Conservation (phyloP, 345 rosid species). For the Dimocarpus longan region DNA sequence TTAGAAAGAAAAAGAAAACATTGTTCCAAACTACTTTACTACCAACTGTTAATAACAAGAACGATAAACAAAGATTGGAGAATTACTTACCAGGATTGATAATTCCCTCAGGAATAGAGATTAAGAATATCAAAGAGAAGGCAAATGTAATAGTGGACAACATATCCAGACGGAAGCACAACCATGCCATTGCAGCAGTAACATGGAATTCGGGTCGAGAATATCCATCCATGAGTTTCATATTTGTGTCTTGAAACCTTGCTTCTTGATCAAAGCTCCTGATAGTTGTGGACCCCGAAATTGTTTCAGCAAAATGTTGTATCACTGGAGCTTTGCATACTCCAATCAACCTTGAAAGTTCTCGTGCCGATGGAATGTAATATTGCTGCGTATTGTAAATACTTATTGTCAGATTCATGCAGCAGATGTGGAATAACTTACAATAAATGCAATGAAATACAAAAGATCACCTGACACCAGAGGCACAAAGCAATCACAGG, state of each 20-base stretch:
- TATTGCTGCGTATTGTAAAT: constrained; percentile 49
- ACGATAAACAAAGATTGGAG: background rate
- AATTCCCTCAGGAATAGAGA: constrained; percentile 60
- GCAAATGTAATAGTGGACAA: constrained; percentile 58
- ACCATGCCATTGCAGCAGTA: constrained; percentile 69
- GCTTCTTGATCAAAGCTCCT: constrained; percentile 73
- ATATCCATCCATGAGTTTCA: constrained; percentile 54
- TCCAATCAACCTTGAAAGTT: constrained; percentile 66
- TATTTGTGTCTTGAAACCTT: constrained; percentile 54
- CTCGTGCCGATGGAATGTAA: constrained; percentile 71
- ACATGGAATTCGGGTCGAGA: constrained; percentile 56
- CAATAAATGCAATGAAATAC: background rate
- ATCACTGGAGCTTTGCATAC: constrained; percentile 72
- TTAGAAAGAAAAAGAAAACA: constrained; percentile 8
- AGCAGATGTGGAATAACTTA: background rate
- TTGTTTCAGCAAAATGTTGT: constrained; percentile 76
- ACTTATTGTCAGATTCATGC: background rate
- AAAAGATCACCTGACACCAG: constrained; percentile 14
- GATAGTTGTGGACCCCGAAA: constrained; percentile 66
- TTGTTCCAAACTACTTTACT: background rate
- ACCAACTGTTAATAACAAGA: background rate
- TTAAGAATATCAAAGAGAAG: constrained; percentile 58
- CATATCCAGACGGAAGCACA: constrained; percentile 67
- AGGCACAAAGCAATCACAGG: constrained; percentile 18
- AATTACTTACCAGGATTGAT: constrained; percentile 63